These are phyloP conservation scores for Sordariomycetes sp. DNA, from an alignment of 2,329 filamentous ascomycete genomes.

Conservation along the genomic window DNA sequence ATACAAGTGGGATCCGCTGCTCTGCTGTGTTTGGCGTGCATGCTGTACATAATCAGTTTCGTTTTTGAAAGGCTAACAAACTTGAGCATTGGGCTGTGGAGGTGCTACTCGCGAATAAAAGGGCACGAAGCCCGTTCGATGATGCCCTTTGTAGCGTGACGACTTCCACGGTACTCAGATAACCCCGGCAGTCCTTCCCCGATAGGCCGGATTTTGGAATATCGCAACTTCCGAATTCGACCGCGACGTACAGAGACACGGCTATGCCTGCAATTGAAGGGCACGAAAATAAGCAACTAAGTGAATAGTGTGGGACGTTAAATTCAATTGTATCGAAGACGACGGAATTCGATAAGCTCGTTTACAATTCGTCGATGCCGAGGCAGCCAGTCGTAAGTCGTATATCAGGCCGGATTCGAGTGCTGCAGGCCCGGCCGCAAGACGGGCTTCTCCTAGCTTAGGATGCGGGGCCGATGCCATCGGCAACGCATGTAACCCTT, in stretches of 20 bases:
- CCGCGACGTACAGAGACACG: too few relatives aligned
- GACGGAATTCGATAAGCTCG: neutral
- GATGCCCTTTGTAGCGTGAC: too few relatives aligned
- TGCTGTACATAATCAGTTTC: neutral
- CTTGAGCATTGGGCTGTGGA: neutral
- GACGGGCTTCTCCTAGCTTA: neutral
- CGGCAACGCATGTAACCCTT: conserved; percentile 41
- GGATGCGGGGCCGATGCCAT: neutral
- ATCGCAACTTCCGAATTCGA: too few relatives aligned
- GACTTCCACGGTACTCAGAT: too few relatives aligned
- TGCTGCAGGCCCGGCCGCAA: too few relatives aligned
- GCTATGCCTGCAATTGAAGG: neutral
- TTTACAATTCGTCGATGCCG: neutral
- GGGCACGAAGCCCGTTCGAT: too few relatives aligned
- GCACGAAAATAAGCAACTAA: neutral
- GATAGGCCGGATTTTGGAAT: too few relatives aligned
- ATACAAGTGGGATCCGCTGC: neutral
- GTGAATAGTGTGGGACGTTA: neutral
- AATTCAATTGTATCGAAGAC: neutral
- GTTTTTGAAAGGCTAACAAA: neutral
- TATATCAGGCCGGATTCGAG: too few relatives aligned
- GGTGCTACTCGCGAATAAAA: too few relatives aligned
- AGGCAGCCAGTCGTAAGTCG: too few relatives aligned
- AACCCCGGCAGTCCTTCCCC: too few relatives aligned
- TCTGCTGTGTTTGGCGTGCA: neutral